phyloP scores from a whole-genome alignment of 139 green algal genomes.

The Spirogloea muscicola region DNA sequence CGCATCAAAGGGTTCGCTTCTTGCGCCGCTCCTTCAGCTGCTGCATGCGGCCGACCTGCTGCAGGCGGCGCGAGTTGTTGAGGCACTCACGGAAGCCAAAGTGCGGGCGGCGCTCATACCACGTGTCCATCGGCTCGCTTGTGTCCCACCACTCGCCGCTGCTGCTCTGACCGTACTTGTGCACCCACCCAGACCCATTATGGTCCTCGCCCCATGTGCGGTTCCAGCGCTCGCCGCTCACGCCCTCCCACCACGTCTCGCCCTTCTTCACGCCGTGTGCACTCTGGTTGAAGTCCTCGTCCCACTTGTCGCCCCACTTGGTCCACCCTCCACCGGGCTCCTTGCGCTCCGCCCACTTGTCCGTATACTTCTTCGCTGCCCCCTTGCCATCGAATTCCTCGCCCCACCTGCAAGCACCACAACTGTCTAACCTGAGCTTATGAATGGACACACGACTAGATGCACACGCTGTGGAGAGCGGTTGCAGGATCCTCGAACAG shows the following conservation, averaged over 20 bases:
- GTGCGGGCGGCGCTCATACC: conserved; percentile 34
- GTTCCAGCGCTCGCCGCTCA: conserved; percentile 24
- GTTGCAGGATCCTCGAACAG: no score
- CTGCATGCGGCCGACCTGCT: conserved; percentile 5
- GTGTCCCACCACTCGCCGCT: conserved; percentile 47
- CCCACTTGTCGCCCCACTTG: conserved; percentile 53
- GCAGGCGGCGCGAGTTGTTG: conserved; percentile 26
- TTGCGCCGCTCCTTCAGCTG: no score
- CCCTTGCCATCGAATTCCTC: conserved; percentile 49
- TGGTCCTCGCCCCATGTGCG: conserved; percentile 45
- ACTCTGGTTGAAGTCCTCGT: conserved; percentile 34
- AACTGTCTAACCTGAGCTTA: no score
- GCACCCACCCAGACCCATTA: conserved; percentile 24
- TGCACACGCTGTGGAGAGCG: no score
- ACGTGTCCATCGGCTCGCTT: conserved; percentile 36
- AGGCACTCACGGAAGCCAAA: conserved; percentile 45
- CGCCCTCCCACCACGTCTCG: conserved; percentile 41
- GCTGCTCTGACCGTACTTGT: conserved; percentile 42
- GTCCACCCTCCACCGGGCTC: conserved; percentile 4
- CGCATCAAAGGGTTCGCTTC: not conserved
- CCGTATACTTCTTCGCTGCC: conserved; percentile 22
- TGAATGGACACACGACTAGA: no score
- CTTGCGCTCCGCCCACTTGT: conserved; percentile 44
- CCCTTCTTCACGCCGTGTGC: conserved; percentile 10
- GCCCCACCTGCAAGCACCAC: conserved; percentile 47